Base-by-base conservation (phyloP, 495 filamentous ascomycete genomes). In the Daldinia concentrica region DNA sequence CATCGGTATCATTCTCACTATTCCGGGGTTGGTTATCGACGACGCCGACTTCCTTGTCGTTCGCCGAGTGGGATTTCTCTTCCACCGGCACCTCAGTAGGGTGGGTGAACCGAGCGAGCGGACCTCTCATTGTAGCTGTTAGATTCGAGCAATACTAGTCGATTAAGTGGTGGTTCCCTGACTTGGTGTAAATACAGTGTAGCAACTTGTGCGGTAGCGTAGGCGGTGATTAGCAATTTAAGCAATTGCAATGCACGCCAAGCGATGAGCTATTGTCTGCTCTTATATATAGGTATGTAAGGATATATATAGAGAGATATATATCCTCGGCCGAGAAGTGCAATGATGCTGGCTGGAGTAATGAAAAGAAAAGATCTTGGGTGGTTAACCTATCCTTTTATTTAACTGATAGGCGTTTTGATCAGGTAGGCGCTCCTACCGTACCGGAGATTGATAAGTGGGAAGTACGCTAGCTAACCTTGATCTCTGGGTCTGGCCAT, bases 1-100 rank as follows among this genome's bases (percentile, higher is more conserved):
- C 78, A 74, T 80, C 87, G 79, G 54, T 24, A 4, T 73, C 73
- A 54, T 34, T 27, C 6, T 69, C 66, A 45, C 68, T 68, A n/a
- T 37, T 56, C 26, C 34, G 66, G 26, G 63, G 39, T 41, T 70
- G 64, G 22, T 72, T 67, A 24, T 68, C 30, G 37, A 68, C 48
- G n/a, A 59, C 61, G 2, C 60, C 73, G n/a, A 17, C 34, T 55
- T 77, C 75, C 68, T 73, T 71, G 39, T 77, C 73, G 52, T 61
- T 48, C 3, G 55, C 48, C 32, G 51, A 39, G 32, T 37, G 17
- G 1, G 50, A 17, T 36, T 72, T 72, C 36, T 76, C 75, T 9
- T 55, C 70, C 32, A 75, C 68, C 50, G 75, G 73, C 70, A 37
- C 58, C 59, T 68, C 70, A 30, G 57, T 41, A 29, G 62, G 66